These are phyloP conservation scores for Candida anutae DNA, from an alignment of 1,139 yeast species.

Conservation along the genomic window DNA sequence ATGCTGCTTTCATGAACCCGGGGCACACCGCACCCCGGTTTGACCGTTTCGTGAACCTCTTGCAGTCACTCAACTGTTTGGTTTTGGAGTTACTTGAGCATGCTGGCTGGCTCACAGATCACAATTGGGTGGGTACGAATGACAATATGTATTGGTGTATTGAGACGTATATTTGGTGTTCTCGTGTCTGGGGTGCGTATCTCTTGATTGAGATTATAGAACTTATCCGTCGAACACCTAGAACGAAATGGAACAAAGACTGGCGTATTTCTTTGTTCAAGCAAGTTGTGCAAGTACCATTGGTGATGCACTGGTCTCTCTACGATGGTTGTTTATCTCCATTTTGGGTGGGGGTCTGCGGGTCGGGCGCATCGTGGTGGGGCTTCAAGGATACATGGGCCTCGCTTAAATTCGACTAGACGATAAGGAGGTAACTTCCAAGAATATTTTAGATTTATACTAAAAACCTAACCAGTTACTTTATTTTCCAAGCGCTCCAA, in stretches of 20 bases:
- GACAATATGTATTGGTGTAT: slow-evolving; percentile 38
- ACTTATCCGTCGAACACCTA: slow-evolving; percentile 33
- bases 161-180: slow-evolving; percentile 42
- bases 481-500: slow-evolving; percentile 16
- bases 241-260: slow-evolving; percentile 25
- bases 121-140: slow-evolving; percentile 43
- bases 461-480: neutral
- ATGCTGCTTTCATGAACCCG: slow-evolving; percentile 21
- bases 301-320: slow-evolving; percentile 53
- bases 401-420: slow-evolving; percentile 23
- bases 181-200: slow-evolving; percentile 52
- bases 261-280: slow-evolving; percentile 33
- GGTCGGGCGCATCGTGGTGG: slow-evolving; percentile 42
- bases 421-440: no score
- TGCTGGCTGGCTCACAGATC: slow-evolving; percentile 52
- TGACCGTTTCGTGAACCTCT: slow-evolving; percentile 29
- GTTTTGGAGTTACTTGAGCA: slow-evolving; percentile 46
- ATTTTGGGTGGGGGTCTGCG: slow-evolving; percentile 45
- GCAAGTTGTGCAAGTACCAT: slow-evolving; percentile 43
- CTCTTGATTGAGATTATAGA: slow-evolving; percentile 41
- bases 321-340: slow-evolving; percentile 47
- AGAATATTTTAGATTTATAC: slow-evolving; percentile 1
- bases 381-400: slow-evolving; percentile 33
- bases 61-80: slow-evolving; percentile 37
- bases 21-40: slow-evolving; percentile 6